Evolutionary conservation across 192 early-diverging fungal genomes (phyloP), one percentile per base, ranked within the genome.

Genomic region (Spizellomyces sp.): DNA sequence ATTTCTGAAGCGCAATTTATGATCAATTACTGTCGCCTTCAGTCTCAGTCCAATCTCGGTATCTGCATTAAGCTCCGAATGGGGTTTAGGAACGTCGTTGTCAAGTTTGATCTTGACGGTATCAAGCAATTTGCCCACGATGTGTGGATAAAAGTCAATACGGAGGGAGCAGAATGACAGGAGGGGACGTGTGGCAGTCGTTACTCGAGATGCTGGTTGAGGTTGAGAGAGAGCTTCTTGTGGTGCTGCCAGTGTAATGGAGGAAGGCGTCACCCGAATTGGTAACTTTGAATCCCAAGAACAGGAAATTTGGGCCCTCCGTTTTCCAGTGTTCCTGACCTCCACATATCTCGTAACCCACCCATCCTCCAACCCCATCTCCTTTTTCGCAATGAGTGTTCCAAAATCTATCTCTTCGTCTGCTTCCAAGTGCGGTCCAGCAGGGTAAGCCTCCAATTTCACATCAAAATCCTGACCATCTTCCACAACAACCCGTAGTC

Each of bases 381-480:
- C 14, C 50, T 54, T 54, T 19, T 54, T 54, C 4, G 12, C 14
- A 7, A 72, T 75, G n/a, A 81, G 48, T 4, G 62, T 65, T 12
- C 83, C 83, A 78, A 84, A 84, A 50, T 79, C 73, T 15, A 84
- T 58, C 12, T 48, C 27, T 27, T 17, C 15, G 44, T 75, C 66
- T 21, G 74, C 67, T 27, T 58, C 45, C 10, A 84, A 69, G 27
- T 45, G 22, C 8, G 77, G 70, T 17, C 60, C 70, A 6, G 78
- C 74, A 4, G 80, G 78, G 60, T 45, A 67, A 0, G 78, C 80
- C 19, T 67, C 67, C 9, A 84, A 55, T 7, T 58, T 54, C 14
- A 84, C 73, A 8, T 48, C 44, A 14, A 84, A 17, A 9, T 74
- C 42, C 36, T 66, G 41, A 15, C 55, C 43, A 12, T 66, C 75